Evolutionary conservation across 768 basidiomycete genomes (phyloP), one percentile per base, ranked within the genome.

Genomic region (Atractiella rhizophila): DNA sequence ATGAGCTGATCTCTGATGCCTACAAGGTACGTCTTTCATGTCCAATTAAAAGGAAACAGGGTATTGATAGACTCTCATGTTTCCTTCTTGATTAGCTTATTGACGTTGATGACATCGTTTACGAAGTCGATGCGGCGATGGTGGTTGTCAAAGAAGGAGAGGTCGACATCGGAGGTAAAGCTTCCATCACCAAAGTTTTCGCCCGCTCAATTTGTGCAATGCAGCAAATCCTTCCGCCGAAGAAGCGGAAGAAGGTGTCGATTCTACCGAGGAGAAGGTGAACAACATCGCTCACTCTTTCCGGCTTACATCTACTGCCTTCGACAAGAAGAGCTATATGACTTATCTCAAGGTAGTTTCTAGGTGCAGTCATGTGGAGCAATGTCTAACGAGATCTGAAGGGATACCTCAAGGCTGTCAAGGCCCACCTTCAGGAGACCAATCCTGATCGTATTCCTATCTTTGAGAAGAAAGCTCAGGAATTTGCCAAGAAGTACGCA

Each of bases 381-480:
- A 29, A 8, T 25, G 18, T 19, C 8, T 27, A 35, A 35, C 21
- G 24, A 0, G 11, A 7, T n/a, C 24, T 37, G 33, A 45, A 85
- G 79, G 71, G 63, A 12, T 98, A 98, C 67, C 88, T 96, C 86
- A 96, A 96, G 63, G 61, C 67, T 11, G 63, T 94, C 59, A 85
- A 91, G 64, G 56, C 52, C 2, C 55, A 76, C 36, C 66, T 96
- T 33, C 29, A 55, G 29, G 57, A 67, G 52, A 57, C 42, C 2
- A 60, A 69, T 13, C 68, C 75, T 10, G 74, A 70, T 0, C 66
- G 67, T 6, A 74, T 85, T 23, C 59, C 62, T 2, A 67, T 58
- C 0, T 98, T 98, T 58, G 80, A 96, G 64, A 74, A 74, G 57
- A 71, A 66, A 18, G 91, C 88, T 11, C 49, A 59, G 37, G 62